Evolutionary conservation across 2,329 filamentous ascomycete genomes (phyloP).

Genomic region (Penicillium sp.): DNA sequence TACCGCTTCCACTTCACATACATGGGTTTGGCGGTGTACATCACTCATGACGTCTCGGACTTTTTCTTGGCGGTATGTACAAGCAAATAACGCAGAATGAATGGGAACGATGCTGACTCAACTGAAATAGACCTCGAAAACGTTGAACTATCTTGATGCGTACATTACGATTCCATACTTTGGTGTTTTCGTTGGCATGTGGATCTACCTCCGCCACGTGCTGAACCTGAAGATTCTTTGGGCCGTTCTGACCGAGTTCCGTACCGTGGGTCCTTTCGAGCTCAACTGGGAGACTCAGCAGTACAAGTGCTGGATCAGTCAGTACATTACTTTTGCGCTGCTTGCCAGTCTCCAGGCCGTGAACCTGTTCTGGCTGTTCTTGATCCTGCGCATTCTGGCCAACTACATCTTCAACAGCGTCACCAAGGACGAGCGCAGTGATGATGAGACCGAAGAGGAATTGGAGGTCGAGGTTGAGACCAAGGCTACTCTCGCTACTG

Average conservation of each 20-base stretch:
- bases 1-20: conserved; percentile 98
- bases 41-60: conserved; percentile 90
- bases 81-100: neutral
- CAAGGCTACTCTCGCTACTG: conserved; percentile 29
- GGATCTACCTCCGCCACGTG: conserved; percentile 88
- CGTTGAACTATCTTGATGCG: conserved; percentile 85
- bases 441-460: conserved; percentile 46
- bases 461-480: conserved; percentile 13
- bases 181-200: conserved; percentile 73
- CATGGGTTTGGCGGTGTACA: conserved; percentile 89
- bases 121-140: conserved; percentile 73
- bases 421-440: conserved; percentile 45
- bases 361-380: conserved; percentile 49
- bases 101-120: neutral
- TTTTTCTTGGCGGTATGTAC: conserved; percentile 81
- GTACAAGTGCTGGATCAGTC: conserved; percentile 51
- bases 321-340: conserved; percentile 47
- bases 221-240: conserved; percentile 50
- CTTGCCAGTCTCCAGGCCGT: conserved; percentile 47
- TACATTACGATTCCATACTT: conserved; percentile 81
- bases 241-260: conserved; percentile 48
- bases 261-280: conserved; percentile 48
- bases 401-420: conserved; percentile 44
- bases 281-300: conserved; percentile 51
- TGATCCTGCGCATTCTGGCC: conserved; percentile 46